Evolutionary conservation across 169 alveolate species (phyloP).

Genomic region (Cryptosporidium meleagridis): DNA sequence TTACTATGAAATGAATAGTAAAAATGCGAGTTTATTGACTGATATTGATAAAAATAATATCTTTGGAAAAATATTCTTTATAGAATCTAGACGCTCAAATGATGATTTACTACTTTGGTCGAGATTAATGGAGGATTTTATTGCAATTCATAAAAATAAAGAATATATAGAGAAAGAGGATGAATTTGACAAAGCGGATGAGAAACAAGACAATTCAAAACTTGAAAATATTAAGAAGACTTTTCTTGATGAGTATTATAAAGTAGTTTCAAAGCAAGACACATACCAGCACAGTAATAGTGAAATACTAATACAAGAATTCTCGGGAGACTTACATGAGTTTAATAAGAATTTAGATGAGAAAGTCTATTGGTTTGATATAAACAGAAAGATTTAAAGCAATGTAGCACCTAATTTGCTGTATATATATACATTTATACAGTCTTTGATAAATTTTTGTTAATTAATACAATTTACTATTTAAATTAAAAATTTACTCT

Average conservation of each 20-base stretch:
- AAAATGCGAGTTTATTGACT: background rate
- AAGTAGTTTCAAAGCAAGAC: background rate
- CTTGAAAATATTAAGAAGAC: background rate
- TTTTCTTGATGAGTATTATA: background rate
- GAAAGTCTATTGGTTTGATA: slow-evolving; percentile 7
- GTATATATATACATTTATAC: no score
- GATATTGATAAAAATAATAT: background rate
- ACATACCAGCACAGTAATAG: background rate
- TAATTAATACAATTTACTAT: no score
- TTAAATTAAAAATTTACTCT: background rate
- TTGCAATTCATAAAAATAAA: slow-evolving; percentile 40
- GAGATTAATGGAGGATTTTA: slow-evolving; percentile 43
- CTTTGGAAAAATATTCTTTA: slow-evolving; percentile 45
- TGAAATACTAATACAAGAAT: background rate
- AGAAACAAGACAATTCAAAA: background rate
- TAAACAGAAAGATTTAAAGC: background rate
- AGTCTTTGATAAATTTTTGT: no score
- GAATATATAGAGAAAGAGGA: slow-evolving; percentile 63
- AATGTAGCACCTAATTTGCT: background rate
- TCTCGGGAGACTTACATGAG: background rate
- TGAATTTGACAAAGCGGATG: slow-evolving; percentile 32
- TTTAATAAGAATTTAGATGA: background rate
- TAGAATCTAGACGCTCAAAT: slow-evolving; percentile 24
- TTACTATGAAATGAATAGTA: slow-evolving; percentile 3
- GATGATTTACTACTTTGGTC: slow-evolving; percentile 70